These are phyloP conservation scores for Globisporangium nagaii DNA, from an alignment of 352 stramenopile species.

Conservation along the genomic window DNA sequence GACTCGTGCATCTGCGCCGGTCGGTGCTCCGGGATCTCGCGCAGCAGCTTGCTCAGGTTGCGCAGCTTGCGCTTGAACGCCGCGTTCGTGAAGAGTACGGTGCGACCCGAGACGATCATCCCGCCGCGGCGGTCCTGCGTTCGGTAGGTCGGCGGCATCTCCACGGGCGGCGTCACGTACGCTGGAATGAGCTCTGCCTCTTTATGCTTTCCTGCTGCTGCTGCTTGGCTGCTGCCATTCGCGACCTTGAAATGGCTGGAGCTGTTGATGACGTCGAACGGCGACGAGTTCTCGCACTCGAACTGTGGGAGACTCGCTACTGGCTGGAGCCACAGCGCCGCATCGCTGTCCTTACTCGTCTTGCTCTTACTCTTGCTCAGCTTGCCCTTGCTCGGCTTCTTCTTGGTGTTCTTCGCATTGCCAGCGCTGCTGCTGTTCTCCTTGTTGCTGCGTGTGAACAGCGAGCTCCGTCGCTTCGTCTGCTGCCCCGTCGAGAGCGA, in stretches of 20 bases:
- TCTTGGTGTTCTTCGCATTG: background rate
- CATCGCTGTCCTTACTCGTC: too few species aligned
- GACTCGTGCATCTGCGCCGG: background rate
- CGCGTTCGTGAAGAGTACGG: conserved; percentile 52
- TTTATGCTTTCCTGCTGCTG: background rate
- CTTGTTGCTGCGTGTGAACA: conserved; percentile 1
- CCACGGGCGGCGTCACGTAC: conserved; percentile 36
- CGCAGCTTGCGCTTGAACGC: conserved; percentile 53
- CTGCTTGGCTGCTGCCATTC: too few species aligned
- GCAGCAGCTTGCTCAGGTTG: conserved; percentile 27
- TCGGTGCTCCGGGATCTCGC: conserved; percentile 26
- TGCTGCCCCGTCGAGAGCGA: background rate
- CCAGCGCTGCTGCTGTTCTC: background rate
- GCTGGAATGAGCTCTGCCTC: background rate
- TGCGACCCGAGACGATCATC: conserved; percentile 34
- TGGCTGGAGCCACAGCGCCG: conserved; percentile 1
- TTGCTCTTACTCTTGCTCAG: too few species aligned
- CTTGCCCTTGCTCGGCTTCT: too few species aligned
- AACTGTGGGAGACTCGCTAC: background rate
- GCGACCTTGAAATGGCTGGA: too few species aligned
- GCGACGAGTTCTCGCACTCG: background rate
- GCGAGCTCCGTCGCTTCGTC: background rate
- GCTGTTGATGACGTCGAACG: background rate
- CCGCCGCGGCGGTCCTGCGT: conserved; percentile 46
- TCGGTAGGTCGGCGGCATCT: conserved; percentile 43